phyloP scores from a whole-genome alignment of 345 rosid genomes.

The Murraya paniculata region DNA sequence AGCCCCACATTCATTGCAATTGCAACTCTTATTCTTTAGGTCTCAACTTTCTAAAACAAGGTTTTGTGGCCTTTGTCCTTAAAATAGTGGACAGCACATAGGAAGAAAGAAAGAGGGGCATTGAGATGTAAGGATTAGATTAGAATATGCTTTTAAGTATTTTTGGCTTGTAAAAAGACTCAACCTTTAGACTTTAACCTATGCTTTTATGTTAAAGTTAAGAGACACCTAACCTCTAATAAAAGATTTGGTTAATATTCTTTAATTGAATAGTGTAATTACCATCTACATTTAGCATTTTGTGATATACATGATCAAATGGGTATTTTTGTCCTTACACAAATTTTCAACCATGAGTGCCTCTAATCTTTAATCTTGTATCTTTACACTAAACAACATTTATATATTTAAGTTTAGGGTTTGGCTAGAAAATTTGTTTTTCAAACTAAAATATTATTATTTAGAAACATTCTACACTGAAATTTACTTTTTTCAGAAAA shows the following conservation, averaged over 20 bases:
- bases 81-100: slow-evolving; percentile 43
- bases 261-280: slow-evolving; percentile 18
- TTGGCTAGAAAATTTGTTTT: no score
- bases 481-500: no score
- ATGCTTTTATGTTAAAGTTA: slow-evolving; percentile 23
- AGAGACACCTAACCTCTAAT: slow-evolving; percentile 18
- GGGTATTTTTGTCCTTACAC: neutral
- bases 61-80: slow-evolving; percentile 53
- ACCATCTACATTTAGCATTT: neutral
- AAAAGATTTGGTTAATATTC: slow-evolving; percentile 8
- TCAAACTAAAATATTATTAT: no score
- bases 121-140: neutral
- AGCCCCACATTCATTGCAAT: slow-evolving; percentile 40
- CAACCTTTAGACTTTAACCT: slow-evolving; percentile 27
- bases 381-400: neutral
- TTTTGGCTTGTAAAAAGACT: slow-evolving; percentile 24
- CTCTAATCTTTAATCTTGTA: neutral
- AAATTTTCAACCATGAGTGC: neutral
- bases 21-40: slow-evolving; percentile 23
- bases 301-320: neutral
- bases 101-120: slow-evolving; percentile 12
- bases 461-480: no score
- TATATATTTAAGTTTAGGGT: no score
- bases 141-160: slow-evolving; percentile 16
- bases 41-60: slow-evolving; percentile 56